These are phyloP conservation scores for Aquilaria malaccensis DNA, from an alignment of 345 rosid species.

Conservation along the genomic window DNA sequence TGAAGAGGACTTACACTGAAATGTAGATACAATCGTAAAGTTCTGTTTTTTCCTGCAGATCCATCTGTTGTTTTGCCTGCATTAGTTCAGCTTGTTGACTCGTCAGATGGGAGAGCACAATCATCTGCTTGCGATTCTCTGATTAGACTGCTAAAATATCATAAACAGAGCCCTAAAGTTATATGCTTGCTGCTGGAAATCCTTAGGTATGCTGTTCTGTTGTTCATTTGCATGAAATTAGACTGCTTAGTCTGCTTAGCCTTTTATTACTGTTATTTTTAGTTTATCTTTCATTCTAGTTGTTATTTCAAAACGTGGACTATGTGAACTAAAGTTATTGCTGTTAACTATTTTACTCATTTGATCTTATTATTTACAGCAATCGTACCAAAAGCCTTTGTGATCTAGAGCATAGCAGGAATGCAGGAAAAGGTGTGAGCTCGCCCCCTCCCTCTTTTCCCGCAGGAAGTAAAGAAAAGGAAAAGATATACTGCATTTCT, in stretches of 20 bases:
- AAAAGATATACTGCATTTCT: not conserved
- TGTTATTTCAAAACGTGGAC: constrained; percentile 1
- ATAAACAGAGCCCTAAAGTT: constrained; percentile 52
- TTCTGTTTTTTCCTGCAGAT: constrained; percentile 35
- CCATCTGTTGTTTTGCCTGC: constrained; percentile 62
- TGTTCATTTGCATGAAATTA: not conserved
- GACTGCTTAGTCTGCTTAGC: not conserved
- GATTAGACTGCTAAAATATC: constrained; percentile 50
- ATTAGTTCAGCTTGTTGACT: constrained; percentile 44
- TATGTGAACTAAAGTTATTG: not conserved
- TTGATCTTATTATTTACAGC: constrained; percentile 28
- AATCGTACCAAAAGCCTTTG: constrained; percentile 38
- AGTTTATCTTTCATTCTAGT: not conserved
- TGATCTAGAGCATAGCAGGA: constrained; percentile 22
- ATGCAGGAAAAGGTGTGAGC: constrained; percentile 32
- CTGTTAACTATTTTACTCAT: not conserved
- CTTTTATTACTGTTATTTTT: not conserved
- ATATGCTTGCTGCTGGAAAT: constrained; percentile 66
- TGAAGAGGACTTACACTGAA: too few relatives aligned
- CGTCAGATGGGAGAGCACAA: constrained; percentile 36
- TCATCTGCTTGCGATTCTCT: constrained; percentile 47
- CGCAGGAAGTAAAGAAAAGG: too few relatives aligned
- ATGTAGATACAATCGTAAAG: not conserved
- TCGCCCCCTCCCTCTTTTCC: too few relatives aligned
- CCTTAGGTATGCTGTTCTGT: constrained; percentile 50